phyloP scores from a whole-genome alignment of 306 rosid genomes.

The Clitoria ternatea region DNA sequence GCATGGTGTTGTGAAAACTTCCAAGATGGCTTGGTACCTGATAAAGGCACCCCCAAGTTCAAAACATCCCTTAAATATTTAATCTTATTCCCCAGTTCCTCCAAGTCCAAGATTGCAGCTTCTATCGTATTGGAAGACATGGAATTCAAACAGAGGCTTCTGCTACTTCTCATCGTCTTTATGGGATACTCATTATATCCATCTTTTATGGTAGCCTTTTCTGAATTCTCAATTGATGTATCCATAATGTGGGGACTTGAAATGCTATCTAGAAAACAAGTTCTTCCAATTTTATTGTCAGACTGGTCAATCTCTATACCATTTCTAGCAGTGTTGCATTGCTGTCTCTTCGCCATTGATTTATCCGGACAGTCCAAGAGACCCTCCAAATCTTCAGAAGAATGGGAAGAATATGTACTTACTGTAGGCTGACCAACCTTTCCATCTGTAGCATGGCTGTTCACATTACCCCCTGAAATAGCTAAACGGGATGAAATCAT shows the following conservation, averaged over 20 bases:
- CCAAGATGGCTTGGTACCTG: constrained; percentile 47
- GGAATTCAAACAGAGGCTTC: constrained; percentile 37
- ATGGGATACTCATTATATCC: constrained; percentile 24
- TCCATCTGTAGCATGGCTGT: constrained; percentile 15
- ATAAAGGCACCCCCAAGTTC: constrained; percentile 41
- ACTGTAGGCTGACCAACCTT: constrained; percentile 24
- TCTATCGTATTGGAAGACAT: constrained; percentile 46
- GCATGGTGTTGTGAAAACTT: constrained; percentile 42
- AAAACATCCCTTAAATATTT: constrained; percentile 64
- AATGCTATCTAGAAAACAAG: constrained; percentile 23
- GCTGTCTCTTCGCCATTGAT: constrained; percentile 4
- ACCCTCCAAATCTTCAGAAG: constrained; percentile 17
- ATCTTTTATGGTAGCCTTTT: constrained; percentile 10
- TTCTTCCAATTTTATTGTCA: constrained; percentile 19
- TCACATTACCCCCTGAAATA: constrained; percentile 18
- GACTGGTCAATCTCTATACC: constrained; percentile 11
- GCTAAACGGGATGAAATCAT: neutral
- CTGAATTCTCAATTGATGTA: constrained; percentile 25
- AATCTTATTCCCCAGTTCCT: constrained; percentile 61
- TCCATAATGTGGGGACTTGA: constrained; percentile 24
- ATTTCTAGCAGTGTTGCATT: neutral
- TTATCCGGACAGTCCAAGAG: neutral
- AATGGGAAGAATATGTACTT: constrained; percentile 20
- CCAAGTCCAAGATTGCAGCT: constrained; percentile 67
- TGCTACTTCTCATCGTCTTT: constrained; percentile 39